Base-by-base conservation (phyloP, 441 rosid species). In the Raphanus hybrid region DNA sequence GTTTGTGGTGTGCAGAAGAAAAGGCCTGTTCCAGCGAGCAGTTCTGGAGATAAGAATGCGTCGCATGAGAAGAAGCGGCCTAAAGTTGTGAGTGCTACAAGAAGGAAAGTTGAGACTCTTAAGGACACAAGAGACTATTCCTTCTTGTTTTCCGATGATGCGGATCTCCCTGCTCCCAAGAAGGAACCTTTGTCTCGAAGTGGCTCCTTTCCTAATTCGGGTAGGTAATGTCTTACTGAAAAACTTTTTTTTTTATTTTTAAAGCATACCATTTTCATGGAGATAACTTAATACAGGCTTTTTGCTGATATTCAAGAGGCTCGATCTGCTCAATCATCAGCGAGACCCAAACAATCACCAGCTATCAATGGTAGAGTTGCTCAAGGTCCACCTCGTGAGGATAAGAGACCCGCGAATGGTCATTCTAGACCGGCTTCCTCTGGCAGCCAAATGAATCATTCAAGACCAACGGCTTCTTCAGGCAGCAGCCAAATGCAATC, bases 121-220 rank as follows among this genome's bases (percentile, higher is more conserved):
- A 93, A 89, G 84, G 87, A 80, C 65, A 84, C 91, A 0, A 86
- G 98, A 83, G 99, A 95, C 80, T 95, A 95, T 82, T 91, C 97
- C 10, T 95, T 95, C 75, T 86, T 95, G 54, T 81, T 89, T 27
- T 84, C 95, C 6, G 94, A 95, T 69, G 97, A 90, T 74, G 91
- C 85, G 5, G 88, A 85, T 57, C 83, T 84, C 69, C 92, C 93
- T 69, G 89, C 83, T 75, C 79, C 90, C 50, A 67, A 83, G 14
- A 90, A 76, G 80, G 87, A 80, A 15, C 78, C 89, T 72, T 74
- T 80, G 8, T 70, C 86, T 52, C 89, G 79, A 63, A 84, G 69
- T 79, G 79, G 70, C 59, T 68, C 85, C 18, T 75, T 77, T 72
- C 86, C 85, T 58, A 79, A 61, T 57, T 88, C 90, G 63, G 99